These are phyloP conservation scores for Phaeosphaeriaceae sp. DNA, from an alignment of 2,329 filamentous ascomycete species.

Conservation along the genomic window DNA sequence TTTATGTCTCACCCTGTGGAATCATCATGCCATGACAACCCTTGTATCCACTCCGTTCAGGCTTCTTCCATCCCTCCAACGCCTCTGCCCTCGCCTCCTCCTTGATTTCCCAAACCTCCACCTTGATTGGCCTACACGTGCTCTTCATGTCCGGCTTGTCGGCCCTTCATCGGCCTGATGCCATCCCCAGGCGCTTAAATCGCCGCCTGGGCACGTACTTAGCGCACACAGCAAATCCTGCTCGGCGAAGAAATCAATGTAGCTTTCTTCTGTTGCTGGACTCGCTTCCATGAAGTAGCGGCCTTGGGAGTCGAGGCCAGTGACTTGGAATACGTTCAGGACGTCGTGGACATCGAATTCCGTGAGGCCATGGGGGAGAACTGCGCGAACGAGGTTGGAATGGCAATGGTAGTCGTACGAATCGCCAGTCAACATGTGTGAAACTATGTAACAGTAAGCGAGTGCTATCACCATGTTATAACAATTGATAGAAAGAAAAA, in stretches of 20 bases:
- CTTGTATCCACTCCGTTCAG: constrained; percentile 65
- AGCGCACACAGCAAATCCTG: constrained; percentile 72
- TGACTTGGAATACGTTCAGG: constrained; percentile 86
- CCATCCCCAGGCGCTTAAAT: constrained; percentile 83
- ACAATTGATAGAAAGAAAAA: too few species aligned
- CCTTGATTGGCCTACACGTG: constrained; percentile 74
- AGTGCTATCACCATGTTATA: not conserved
- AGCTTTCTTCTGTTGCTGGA: constrained; percentile 44
- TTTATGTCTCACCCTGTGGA: constrained; percentile 48
- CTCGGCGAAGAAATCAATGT: constrained; percentile 81
- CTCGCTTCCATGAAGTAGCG: constrained; percentile 61
- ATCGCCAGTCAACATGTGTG: constrained; percentile 71
- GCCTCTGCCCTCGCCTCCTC: constrained; percentile 51
- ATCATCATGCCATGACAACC: constrained; percentile 70
- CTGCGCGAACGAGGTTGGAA: constrained; percentile 77
- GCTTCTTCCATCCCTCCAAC: constrained; percentile 64
- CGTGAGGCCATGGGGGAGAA: constrained; percentile 69
- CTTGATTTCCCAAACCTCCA: constrained; percentile 72
- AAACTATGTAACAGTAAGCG: constrained; percentile 56
- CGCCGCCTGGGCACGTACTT: constrained; percentile 78
- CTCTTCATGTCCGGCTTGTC: constrained; percentile 63
- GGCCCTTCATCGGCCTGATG: constrained; percentile 59
- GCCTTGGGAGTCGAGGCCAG: constrained; percentile 67
- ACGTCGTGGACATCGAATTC: constrained; percentile 85
- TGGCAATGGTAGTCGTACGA: constrained; percentile 84